Conservation (phyloP, 192 early-diverging fungal species). For the Gamsiella multidivaricata region DNA sequence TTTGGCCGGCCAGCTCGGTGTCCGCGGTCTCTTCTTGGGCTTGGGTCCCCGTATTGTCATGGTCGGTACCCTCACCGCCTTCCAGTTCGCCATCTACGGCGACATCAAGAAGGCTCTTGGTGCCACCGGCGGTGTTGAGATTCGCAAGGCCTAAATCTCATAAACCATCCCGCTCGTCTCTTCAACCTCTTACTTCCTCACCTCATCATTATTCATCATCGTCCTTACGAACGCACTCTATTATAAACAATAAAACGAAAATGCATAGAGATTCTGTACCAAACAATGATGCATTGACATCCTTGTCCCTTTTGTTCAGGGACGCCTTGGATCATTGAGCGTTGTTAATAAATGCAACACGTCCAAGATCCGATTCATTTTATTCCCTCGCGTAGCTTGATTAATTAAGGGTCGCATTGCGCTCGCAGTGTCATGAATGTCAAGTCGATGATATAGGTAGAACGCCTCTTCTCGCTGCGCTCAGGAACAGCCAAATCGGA, state of each 20-base stretch:
- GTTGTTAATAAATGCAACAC: too few species aligned
- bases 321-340: too few species aligned
- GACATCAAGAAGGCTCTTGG: constrained; percentile 71
- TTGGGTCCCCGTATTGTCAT: constrained; percentile 76
- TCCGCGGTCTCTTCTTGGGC: constrained; percentile 70
- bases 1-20: constrained; percentile 66
- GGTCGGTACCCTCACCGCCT: constrained; percentile 74
- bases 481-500: too few species aligned
- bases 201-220: constrained; percentile 21
- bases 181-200: constrained; percentile 3
- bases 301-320: background rate
- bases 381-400: too few species aligned
- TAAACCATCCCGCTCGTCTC: background rate
- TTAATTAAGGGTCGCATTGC: background rate
- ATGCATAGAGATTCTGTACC: constrained; percentile 35
- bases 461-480: too few species aligned
- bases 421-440: too few species aligned
- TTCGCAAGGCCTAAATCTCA: constrained; percentile 35
- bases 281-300: background rate
- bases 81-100: constrained; percentile 75
- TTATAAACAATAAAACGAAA: constrained; percentile 13
- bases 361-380: too few species aligned
- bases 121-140: constrained; percentile 68
- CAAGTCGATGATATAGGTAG: too few species aligned
- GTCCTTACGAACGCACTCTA: constrained; percentile 14